Percentiles rank a stretch among this genome's conserved stretches.
These are phyloP conservation scores for Fagopyrum esculentum DNA, from an alignment of 148 eudicot species.

Conservation along the genomic window DNA sequence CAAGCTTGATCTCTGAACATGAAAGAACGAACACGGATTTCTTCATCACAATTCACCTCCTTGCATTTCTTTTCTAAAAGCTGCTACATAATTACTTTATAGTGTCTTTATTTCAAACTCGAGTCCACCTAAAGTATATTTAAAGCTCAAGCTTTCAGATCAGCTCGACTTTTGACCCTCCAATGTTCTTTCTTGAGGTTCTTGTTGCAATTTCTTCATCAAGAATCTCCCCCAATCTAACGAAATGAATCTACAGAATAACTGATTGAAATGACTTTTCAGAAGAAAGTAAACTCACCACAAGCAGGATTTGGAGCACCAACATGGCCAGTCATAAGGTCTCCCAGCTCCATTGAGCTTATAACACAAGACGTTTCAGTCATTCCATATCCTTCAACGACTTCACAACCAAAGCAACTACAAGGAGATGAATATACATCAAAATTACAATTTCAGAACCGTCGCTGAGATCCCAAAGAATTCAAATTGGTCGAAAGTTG, in stretches of 20 bases:
- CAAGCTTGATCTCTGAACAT: slow-evolving; percentile 81
- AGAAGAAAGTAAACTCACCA: slow-evolving; percentile 43
- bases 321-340: slow-evolving; percentile 80
- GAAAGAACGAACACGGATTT: slow-evolving; percentile 10
- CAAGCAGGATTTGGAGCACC: slow-evolving; percentile 93
- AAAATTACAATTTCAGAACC: not conserved
- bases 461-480: not conserved
- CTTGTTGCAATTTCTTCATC: not conserved
- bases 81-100: not conserved
- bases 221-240: not conserved
- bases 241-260: not conserved
- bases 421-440: not conserved
- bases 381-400: slow-evolving; percentile 94
- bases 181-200: not conserved
- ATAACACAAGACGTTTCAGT: slow-evolving; percentile 95
- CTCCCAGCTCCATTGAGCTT: slow-evolving; percentile 65
- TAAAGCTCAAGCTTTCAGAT: not conserved
- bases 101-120: not conserved
- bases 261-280: not conserved
- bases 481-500: not conserved
- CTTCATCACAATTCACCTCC: not conserved
- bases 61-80: not conserved
- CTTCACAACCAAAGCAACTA: slow-evolving; percentile 90
- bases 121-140: not conserved
- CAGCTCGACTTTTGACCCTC: not conserved